A percentile compares a stretch with the other conserved stretches of the same genome.
Evolutionary conservation across 2,329 filamentous ascomycete genomes (phyloP).

Genomic region (Talaromyces funiculosus): DNA sequence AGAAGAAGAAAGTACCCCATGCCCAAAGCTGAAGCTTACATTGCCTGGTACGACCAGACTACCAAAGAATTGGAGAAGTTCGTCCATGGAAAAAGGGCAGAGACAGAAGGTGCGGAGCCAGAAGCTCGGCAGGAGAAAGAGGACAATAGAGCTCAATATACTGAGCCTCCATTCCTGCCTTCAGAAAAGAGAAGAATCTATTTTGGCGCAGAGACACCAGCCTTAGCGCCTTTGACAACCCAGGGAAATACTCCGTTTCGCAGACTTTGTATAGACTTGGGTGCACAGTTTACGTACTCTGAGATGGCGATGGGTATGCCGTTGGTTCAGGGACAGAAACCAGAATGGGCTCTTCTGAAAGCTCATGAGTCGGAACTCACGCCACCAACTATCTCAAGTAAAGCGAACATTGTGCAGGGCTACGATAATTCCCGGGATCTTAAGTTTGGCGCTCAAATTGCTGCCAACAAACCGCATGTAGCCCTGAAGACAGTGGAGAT

Average conservation of each 20-base stretch:
- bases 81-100: constrained; percentile 40
- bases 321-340: constrained; percentile 79
- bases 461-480: constrained; percentile 85
- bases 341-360: constrained; percentile 93
- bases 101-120: constrained; percentile 19
- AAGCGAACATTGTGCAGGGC: constrained; percentile 55
- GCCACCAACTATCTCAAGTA: constrained; percentile 60
- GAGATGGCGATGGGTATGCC: constrained; percentile 96
- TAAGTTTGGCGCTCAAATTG: constrained; percentile 88
- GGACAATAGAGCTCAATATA: constrained; percentile 72
- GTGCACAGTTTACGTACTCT: constrained; percentile 90
- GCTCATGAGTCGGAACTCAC: constrained; percentile 76
- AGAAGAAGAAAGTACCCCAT: constrained; percentile 66
- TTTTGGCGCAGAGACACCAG: constrained; percentile 87
- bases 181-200: constrained; percentile 93
- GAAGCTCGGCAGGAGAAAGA: constrained; percentile 36
- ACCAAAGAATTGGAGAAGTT: constrained; percentile 45
- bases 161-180: constrained; percentile 79
- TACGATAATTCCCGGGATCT: constrained; percentile 81
- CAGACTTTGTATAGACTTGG: constrained; percentile 79
- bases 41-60: constrained; percentile 70
- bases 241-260: constrained; percentile 96
- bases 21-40: constrained; percentile 68
- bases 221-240: constrained; percentile 90
- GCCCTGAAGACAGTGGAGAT: constrained; percentile 84